phyloP scores from a whole-genome alignment of 2,329 filamentous ascomycete genomes.

The Ascosphaera apis region DNA sequence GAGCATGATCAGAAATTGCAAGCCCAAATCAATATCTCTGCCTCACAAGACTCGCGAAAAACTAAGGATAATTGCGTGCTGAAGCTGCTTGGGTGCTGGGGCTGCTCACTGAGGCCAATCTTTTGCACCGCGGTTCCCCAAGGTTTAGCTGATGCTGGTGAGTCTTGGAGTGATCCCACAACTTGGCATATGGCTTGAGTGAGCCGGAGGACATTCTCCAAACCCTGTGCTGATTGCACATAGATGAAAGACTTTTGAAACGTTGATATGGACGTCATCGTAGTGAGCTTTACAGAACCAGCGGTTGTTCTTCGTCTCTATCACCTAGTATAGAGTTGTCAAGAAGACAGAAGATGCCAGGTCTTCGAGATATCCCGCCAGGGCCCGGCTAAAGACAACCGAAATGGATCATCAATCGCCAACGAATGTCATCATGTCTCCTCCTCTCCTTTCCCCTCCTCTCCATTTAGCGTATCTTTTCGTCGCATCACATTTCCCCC shows the following conservation, averaged over 20 bases:
- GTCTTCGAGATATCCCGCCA: too few species aligned
- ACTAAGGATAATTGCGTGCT: too few species aligned
- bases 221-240: slow-evolving; percentile 11
- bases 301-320: too few species aligned
- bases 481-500: too few species aligned
- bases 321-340: too few species aligned
- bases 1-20: slow-evolving; percentile 3
- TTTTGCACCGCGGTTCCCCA: slow-evolving; percentile 18
- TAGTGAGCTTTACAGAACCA: too few species aligned
- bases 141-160: slow-evolving; percentile 11
- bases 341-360: too few species aligned
- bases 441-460: too few species aligned
- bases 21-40: background rate
- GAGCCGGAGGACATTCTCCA: slow-evolving; percentile 19
- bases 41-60: background rate
- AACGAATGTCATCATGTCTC: too few species aligned
- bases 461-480: too few species aligned
- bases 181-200: slow-evolving; percentile 17
- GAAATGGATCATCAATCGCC: too few species aligned
- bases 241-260: slow-evolving; percentile 13
- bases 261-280: slow-evolving; percentile 2
- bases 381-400: too few species aligned
- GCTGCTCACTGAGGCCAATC: slow-evolving; percentile 7
- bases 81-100: background rate
- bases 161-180: slow-evolving; percentile 9